Evolutionary conservation across 257 asterid genomes (phyloP), one percentile per base, ranked within the genome.

Genomic region (Ehretia macrophylla): DNA sequence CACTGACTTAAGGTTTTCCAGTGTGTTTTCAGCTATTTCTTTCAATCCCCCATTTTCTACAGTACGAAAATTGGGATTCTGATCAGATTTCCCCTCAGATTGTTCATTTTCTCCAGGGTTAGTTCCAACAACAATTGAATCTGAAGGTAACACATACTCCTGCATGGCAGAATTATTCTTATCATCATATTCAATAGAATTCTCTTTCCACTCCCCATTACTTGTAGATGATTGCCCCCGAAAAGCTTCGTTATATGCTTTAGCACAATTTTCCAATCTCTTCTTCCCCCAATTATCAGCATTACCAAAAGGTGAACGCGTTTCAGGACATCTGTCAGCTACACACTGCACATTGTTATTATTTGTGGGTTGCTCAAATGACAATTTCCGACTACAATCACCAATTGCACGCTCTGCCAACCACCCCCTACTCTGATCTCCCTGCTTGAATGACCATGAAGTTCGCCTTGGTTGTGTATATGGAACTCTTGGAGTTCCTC

Each of bases 391-490:
- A 57, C 60, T 67, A 10, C 66, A 70, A 2, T 68, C 50, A 37
- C 13, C 51, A 54, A 13, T 56, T 17, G 51, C 16, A 0, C 35
- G 70, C 53, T 65, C 66, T n/a, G 57, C 60, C 55, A 16, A 14
- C 56, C 20, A 18, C 32, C 47, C 20, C 8, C 52, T 60, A 44
- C 61, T 32, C 20, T 60, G 68, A 68, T 53, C 77, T 20, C 60
- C 74, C 8, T 55, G 17, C 11, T 27, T 51, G 67, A 44, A 22
- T 17, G 67, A 66, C 42, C 66, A 53, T 27, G 35, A 27, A 27
- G 35, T 27, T 53, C 67, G 74, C 68, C 77, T 65, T 1, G 94
- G 94, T 54, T 86, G 94, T 3, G 95, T 83, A 52, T 74, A 66
- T 14, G 84, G 80, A 27, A 45, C 77, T 59, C 44, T 63, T 1